Conservation (phyloP, 164 flowering plant species). For the Vitis riparia region DNA sequence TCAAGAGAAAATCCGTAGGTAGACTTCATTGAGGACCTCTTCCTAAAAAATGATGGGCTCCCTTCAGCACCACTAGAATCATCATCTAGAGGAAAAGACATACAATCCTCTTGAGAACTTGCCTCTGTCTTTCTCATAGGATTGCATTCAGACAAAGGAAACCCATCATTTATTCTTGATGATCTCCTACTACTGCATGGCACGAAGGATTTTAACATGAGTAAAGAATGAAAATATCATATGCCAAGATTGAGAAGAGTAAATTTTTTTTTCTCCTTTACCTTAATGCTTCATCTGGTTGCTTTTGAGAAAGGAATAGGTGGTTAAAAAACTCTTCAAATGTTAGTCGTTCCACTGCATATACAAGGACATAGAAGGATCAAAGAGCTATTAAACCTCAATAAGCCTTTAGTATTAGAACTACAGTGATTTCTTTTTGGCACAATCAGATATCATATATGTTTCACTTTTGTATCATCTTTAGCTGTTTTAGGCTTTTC, state of each 20-base stretch:
- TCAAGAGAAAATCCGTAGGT: conserved; percentile 53
- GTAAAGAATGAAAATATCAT: not conserved
- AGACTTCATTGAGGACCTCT: conserved; percentile 45
- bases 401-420: not conserved
- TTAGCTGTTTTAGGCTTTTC: not conserved
- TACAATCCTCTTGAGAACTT: conserved; percentile 71
- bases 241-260: not conserved
- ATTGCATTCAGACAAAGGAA: conserved; percentile 39
- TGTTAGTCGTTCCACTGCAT: conserved; percentile 87
- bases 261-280: conserved; percentile 15
- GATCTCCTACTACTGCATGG: conserved; percentile 40
- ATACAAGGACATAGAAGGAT: conserved; percentile 10
- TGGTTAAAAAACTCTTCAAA: conserved; percentile 98
- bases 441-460: not conserved
- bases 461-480: not conserved
- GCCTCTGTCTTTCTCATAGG: conserved; percentile 45
- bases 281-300: conserved; percentile 47
- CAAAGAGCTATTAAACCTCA: not conserved
- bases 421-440: not conserved
- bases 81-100: conserved; percentile 78
- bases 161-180: conserved; percentile 32
- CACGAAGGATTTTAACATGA: conserved; percentile 5
- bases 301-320: conserved; percentile 54
- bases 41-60: conserved; percentile 47
- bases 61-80: conserved; percentile 68